Base-by-base conservation (phyloP, 176 grass and related monocot genomes). In the Avena sativa region DNA sequence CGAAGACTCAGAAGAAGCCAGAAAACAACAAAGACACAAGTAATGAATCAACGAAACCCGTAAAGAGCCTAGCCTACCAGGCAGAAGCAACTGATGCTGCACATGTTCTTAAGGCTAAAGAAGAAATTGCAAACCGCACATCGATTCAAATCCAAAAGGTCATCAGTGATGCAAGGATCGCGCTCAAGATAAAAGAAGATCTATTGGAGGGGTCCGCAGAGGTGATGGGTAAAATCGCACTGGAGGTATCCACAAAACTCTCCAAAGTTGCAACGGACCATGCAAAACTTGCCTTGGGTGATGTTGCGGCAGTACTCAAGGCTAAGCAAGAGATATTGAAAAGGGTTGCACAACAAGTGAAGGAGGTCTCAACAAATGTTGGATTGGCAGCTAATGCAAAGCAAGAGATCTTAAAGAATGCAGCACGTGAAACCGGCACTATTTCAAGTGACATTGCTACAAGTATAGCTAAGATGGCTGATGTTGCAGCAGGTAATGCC, bases 81-180 rank as follows among this genome's bases (percentile, higher is more conserved):
- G 72, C 55, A n/a, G 84, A 66, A 30, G 63, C 84, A 16, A 64
- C 43, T 9, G 79, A 90, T 9, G 89, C 79, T 2, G 44, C 55
- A 0, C 0, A 71, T 51, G 2, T 79, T 23, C 8, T 86, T 3
- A 83, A 50, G 53, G 53, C 55, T 12, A 83, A 83, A 81, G 84
- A 90, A 47, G 73, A 90, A 6, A 56, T 90, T 66, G 28, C 74
- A 1, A 90, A 83, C 73, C 84, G 72, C 20, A 46, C 85, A 10
- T 28, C 66, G 8, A 52, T 11, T 1, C 79, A 83, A 55, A 46
- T 90, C 3, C 72, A 90, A 34, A 3, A n/a, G n/a, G 25, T 82
- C 43, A 28, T 86, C 53, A 2, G 4, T 0, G 78, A 8, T 76
- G 21, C 17, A 19, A 48, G 4, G 8, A 3, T 83, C 9, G 32